Evolutionary conservation across 495 filamentous ascomycete genomes (phyloP).

Genomic region (Penicillium malachiteum): DNA sequence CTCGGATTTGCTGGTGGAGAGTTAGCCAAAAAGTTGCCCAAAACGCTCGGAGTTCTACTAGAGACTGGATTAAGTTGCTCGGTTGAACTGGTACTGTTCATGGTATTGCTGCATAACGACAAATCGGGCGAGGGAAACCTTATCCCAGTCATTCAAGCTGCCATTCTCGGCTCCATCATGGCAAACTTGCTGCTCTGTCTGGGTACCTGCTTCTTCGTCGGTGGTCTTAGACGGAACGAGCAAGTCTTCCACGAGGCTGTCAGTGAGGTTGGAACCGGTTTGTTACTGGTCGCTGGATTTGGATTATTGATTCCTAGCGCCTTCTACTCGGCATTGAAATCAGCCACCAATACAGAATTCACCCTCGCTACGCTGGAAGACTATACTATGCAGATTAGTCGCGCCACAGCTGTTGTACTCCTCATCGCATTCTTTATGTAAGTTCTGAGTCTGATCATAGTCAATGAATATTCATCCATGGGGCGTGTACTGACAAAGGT

Average conservation of each 20-base stretch:
- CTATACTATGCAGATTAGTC: constrained; percentile 65
- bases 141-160: constrained; percentile 75
- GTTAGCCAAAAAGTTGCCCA: constrained; percentile 73
- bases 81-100: constrained; percentile 82
- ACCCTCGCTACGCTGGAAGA: constrained; percentile 38
- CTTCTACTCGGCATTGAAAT: constrained; percentile 62
- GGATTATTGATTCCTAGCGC: constrained; percentile 81
- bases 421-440: constrained; percentile 70
- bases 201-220: constrained; percentile 75
- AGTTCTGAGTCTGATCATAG: constrained; percentile 3
- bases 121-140: constrained; percentile 34
- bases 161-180: constrained; percentile 77
- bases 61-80: constrained; percentile 75
- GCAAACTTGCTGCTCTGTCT: constrained; percentile 76
- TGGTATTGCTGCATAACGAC: constrained; percentile 59
- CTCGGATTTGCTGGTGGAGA: constrained; percentile 84
- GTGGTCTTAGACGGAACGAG: constrained; percentile 63
- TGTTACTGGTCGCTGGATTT: constrained; percentile 79
- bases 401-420: constrained; percentile 73
- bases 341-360: constrained; percentile 32
- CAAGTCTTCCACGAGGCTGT: constrained; percentile 73
- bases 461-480: no score
- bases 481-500: neutral
- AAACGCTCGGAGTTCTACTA: constrained; percentile 71
- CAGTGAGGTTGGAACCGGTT: constrained; percentile 76